phyloP scores from a whole-genome alignment of 441 rosid species.

The Hura crepitans region DNA sequence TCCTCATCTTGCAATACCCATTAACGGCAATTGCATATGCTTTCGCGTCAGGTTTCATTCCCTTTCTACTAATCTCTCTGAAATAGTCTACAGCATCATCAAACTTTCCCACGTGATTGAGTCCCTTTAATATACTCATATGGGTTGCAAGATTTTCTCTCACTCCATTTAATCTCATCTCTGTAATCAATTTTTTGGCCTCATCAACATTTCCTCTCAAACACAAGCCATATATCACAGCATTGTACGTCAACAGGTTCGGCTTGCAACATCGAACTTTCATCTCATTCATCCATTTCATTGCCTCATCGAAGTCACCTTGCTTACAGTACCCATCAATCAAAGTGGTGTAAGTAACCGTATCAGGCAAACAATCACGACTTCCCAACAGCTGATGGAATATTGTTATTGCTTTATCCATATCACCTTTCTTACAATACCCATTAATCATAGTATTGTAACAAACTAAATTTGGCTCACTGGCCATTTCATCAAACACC shows the following conservation, averaged over 20 bases:
- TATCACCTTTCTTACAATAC: slow-evolving; percentile 37
- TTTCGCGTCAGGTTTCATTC: slow-evolving; percentile 30
- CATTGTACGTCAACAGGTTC: slow-evolving; percentile 59
- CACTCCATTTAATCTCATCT: slow-evolving; percentile 41
- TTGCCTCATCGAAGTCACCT: slow-evolving; percentile 66
- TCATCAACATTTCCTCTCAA: slow-evolving; percentile 34
- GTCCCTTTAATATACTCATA: slow-evolving; percentile 38
- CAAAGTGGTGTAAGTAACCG: slow-evolving; percentile 53
- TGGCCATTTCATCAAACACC: slow-evolving; percentile 42
- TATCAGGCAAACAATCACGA: slow-evolving; percentile 51
- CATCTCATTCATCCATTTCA: slow-evolving; percentile 72
- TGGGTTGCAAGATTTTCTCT: slow-evolving; percentile 37
- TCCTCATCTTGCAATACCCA: slow-evolving; percentile 56
- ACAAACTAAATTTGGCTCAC: slow-evolving; percentile 32
- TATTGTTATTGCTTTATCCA: slow-evolving; percentile 29
- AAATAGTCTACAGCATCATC: slow-evolving; percentile 33
- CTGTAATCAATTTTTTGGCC: slow-evolving; percentile 32
- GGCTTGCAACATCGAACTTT: slow-evolving; percentile 53
- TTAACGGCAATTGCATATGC: slow-evolving; percentile 52
- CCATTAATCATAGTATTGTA: slow-evolving; percentile 43
- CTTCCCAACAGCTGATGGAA: slow-evolving; percentile 40
- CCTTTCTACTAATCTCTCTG: slow-evolving; percentile 22
- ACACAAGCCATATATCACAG: slow-evolving; percentile 40
- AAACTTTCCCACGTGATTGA: slow-evolving; percentile 24
- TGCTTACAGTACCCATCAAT: slow-evolving; percentile 69